Evolutionary conservation across 1,284 basidiomycete species (phyloP), one percentile per base, ranked within the genome.

Genomic region (Sphaerobolus stellatus): DNA sequence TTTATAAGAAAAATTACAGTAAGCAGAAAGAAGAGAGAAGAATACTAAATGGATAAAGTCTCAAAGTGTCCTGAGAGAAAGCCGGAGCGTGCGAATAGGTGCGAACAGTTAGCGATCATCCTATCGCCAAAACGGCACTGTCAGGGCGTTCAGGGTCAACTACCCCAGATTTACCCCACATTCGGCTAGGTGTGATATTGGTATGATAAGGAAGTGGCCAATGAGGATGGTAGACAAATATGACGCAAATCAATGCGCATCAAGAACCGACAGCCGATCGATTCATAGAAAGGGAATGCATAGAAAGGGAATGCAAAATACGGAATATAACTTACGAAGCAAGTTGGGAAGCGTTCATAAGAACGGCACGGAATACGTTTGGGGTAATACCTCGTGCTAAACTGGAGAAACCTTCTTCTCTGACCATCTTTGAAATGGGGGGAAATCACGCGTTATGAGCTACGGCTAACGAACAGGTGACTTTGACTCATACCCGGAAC

Each of bases 331-430:
- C 86, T 64, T 64, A 90, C 83, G 89, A 92, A 2, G 90, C 92
- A 16, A 95, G 82, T 69, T 96, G 93, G 68, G 86, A 90, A 40
- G 91, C 90, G 69, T 94, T 95, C 93, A 95, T 95, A 59, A 96
- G 71, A 3, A 95, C 68, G 1, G 91, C 88, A 67, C 93, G 82
- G 66, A 93, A 85, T 9, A 92, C 85, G 64, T 95, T 96, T 1
- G 93, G 93, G 1, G 81, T 86, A 6, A 90, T 78, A n/a, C 93
- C 93, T 34, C 93, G 83, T 28, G 72, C 77, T 50, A 94, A 80
- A 0, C 90, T 88, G 1, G 82, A 82, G 16, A 75, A 60, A 3
- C 93, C 93, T 72, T 95, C 93, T 64, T 94, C 90, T 8, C 81
- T 75, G 14, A 92, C 80, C 90, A 94, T 94, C 83, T 90, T n/a